Evolutionary conservation across 2,329 filamentous ascomycete species (phyloP).

Genomic region (Ophiostoma montium): DNA sequence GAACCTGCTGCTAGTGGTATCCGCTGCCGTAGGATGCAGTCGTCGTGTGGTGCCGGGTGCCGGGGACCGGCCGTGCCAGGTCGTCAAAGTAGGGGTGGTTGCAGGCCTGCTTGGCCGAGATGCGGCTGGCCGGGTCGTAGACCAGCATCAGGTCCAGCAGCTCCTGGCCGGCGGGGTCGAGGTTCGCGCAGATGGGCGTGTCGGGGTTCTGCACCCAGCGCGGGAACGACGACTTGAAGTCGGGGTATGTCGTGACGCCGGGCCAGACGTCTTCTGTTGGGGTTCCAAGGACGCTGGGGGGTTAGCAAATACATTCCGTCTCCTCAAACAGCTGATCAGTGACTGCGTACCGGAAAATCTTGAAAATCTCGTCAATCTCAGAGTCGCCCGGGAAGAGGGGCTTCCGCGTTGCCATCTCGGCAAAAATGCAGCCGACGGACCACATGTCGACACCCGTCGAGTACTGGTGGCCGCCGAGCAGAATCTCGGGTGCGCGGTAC

Average conservation of each 20-base stretch:
- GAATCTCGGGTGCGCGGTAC: conserved; percentile 78
- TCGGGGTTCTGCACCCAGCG: conserved; percentile 64
- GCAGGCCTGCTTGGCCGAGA: conserved; percentile 79
- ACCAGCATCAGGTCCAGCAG: conserved; percentile 55
- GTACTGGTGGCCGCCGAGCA: conserved; percentile 76
- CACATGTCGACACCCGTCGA: conserved; percentile 91
- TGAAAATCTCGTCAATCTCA: conserved; percentile 90
- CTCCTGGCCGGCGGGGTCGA: conserved; percentile 58
- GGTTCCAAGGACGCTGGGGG: conserved; percentile 50
- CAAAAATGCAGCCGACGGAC: conserved; percentile 82
- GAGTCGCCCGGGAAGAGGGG: conserved; percentile 80
- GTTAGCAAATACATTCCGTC: neutral
- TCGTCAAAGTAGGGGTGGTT: conserved; percentile 63
- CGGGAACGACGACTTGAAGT: conserved; percentile 79
- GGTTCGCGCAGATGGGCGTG: conserved; percentile 48
- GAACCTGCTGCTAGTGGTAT: conserved; percentile 18
- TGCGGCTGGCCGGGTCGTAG: conserved; percentile 70
- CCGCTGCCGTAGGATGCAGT: conserved; percentile 15
- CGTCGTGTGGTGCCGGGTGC: conserved; percentile 4
- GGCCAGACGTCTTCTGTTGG: conserved; percentile 70
- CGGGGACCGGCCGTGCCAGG: conserved; percentile 12
- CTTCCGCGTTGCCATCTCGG: conserved; percentile 85
- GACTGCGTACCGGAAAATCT: conserved; percentile 54
- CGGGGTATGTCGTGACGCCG: conserved; percentile 74
- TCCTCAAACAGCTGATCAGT: neutral